Conservation (phyloP, 108 stramenopile species). For the Cyclotella choctawhatcheeana region DNA sequence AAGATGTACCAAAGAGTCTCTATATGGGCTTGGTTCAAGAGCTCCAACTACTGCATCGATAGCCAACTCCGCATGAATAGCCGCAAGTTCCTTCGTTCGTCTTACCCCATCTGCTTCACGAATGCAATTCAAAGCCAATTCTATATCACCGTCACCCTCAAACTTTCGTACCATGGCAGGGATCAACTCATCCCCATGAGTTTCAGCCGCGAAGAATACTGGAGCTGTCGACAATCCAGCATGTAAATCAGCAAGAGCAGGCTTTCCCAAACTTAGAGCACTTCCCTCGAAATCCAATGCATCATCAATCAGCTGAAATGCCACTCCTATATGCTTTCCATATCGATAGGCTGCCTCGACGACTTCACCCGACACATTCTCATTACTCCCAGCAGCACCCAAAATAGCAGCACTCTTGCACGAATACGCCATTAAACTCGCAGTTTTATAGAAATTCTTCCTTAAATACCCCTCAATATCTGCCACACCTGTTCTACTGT, state of each 20-base stretch:
- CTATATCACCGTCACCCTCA: slow-evolving; percentile 86
- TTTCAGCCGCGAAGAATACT: slow-evolving; percentile 92
- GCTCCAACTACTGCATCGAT: slow-evolving; percentile 75
- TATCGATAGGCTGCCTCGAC: slow-evolving; percentile 85
- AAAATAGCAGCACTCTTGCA: slow-evolving; percentile 93
- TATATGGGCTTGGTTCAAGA: slow-evolving; percentile 55
- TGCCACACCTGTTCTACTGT: slow-evolving; percentile 57
- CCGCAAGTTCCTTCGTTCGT: slow-evolving; percentile 90
- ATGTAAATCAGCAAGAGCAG: slow-evolving; percentile 91
- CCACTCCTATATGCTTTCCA: slow-evolving; percentile 97
- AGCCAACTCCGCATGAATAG: slow-evolving; percentile 93
- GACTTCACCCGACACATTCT: slow-evolving; percentile 51
- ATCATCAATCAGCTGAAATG: slow-evolving; percentile 99
- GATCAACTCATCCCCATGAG: slow-evolving; percentile 67
- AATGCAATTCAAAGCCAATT: slow-evolving; percentile 66
- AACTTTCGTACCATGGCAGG: slow-evolving; percentile 92
- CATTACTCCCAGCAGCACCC: slow-evolving; percentile 50
- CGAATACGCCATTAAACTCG: slow-evolving; percentile 96
- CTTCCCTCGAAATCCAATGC: slow-evolving; percentile 96
- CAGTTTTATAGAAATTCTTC: slow-evolving; percentile 99
- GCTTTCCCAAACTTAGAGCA: slow-evolving; percentile 87
- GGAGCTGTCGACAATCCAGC: slow-evolving; percentile 97
- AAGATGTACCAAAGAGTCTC: slow-evolving; percentile 81
- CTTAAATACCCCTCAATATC: slow-evolving; percentile 85
- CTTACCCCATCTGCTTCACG: slow-evolving; percentile 71